These are phyloP conservation scores for Grosmannia huntii DNA, from an alignment of 2,329 filamentous ascomycete genomes.

Conservation along the genomic window DNA sequence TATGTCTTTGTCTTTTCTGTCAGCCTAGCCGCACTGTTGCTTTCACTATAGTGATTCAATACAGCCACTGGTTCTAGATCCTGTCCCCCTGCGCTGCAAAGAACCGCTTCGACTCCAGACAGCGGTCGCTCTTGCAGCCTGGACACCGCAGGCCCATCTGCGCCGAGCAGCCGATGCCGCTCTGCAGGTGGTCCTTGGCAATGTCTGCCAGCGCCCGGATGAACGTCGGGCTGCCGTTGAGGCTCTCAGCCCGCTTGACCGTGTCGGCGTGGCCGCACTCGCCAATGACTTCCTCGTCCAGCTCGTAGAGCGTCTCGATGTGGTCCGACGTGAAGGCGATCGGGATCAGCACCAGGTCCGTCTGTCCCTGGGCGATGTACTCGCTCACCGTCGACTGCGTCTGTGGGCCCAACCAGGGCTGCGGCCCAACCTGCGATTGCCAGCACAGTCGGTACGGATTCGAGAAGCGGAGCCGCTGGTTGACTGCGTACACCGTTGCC, in stretches of 20 bases:
- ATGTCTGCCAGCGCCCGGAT: constrained; percentile 83
- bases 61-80: background rate
- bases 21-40: too few relatives aligned
- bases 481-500: constrained; percentile 93
- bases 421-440: constrained; percentile 96
- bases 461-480: constrained; percentile 74
- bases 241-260: constrained; percentile 79
- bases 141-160: constrained; percentile 91
- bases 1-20: too few relatives aligned
- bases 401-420: constrained; percentile 90
- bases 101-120: constrained; percentile 62
- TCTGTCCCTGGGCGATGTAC: constrained; percentile 84
- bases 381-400: constrained; percentile 78
- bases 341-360: constrained; percentile 79
- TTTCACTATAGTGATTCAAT: too few relatives aligned
- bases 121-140: constrained; percentile 81
- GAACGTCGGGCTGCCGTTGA: constrained; percentile 86
- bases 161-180: constrained; percentile 53
- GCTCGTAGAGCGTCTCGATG: constrained; percentile 90
- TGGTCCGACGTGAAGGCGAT: constrained; percentile 99
- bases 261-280: constrained; percentile 66
- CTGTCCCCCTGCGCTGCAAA: constrained; percentile 29
- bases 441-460: constrained; percentile 92
- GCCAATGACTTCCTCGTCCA: constrained; percentile 90
- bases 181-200: constrained; percentile 65